Evolutionary conservation across 179 eudicot genomes (phyloP), one percentile per base, ranked within the genome.

Genomic region (Carnegiea gigantea): DNA sequence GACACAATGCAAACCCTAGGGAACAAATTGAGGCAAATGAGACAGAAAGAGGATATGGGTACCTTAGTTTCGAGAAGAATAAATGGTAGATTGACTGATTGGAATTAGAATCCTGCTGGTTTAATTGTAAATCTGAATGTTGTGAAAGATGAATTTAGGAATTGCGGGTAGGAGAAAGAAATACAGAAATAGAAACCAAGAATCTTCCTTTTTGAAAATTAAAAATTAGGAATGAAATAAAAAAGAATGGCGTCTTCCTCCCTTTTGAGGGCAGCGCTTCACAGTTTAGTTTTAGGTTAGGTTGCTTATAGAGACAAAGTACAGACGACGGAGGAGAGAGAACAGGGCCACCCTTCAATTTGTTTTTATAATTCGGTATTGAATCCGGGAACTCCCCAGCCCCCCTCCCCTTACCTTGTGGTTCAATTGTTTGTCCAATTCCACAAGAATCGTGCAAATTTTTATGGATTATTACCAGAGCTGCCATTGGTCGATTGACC

Each of bases 271-370:
- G 79, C 74, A 40, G 8, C 8, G 44, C 44, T 85, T 82, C 83
- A 85, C 82, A 85, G 82, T 80, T 78, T 85, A 85, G 82, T 80
- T 85, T 82, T 85, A 78, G 82, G 87, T 78, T 85, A 85, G 87
- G 87, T 78, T 85, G 82, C 84, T 81, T 74, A 54, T 62, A 81
- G 79, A 40, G 82, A 81, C 82, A 74, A 72, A 84, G 84, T 68
- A 78, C 84, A 81, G 77, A 84, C 65, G 65, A 62, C 26, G 71
- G 23, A 30, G 18, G 36, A 68, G 72, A 80, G 80, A 72, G 20
- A 71, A 12, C 38, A 21, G 30, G 44, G 44, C 44, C 44, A 4
- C 38, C 54, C 70, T 53, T 71, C 71, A 48, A 48, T 48, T 48
- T 48, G 15, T n/a, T 70, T 70, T 70, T 49, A 71, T n/a, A 49